Evolutionary conservation across 1,284 basidiomycete species (phyloP).

Genomic region (Omphalotus olearius): DNA sequence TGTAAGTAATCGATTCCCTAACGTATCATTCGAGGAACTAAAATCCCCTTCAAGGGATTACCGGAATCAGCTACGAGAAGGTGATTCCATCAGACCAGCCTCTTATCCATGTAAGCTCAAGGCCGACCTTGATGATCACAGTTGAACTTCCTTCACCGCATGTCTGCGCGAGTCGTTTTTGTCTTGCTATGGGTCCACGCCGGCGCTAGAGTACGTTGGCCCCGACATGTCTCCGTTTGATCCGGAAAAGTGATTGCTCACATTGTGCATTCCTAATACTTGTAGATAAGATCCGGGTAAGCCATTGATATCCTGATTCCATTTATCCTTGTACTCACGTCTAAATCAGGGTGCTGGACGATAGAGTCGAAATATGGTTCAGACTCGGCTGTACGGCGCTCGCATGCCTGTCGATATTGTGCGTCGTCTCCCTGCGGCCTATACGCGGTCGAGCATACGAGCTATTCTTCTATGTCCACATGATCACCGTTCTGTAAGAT

Average conservation of each 20-base stretch:
- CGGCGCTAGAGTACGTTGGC: slow-evolving; percentile 37
- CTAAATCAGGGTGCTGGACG: slow-evolving; percentile 10
- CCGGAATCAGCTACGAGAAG: slow-evolving; percentile 59
- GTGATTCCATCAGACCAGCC: slow-evolving; percentile 22
- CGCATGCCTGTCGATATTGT: slow-evolving; percentile 32
- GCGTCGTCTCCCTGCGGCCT: slow-evolving; percentile 37
- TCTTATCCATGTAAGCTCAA: background rate
- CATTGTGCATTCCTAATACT: background rate
- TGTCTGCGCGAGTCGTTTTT: slow-evolving; percentile 43
- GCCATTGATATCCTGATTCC: background rate
- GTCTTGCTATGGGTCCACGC: slow-evolving; percentile 50
- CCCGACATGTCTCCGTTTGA: background rate
- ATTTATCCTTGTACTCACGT: background rate
- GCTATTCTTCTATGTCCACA: slow-evolving; percentile 40
- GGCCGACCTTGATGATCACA: slow-evolving; percentile 16
- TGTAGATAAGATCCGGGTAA: slow-evolving; percentile 8
- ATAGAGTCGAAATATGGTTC: slow-evolving; percentile 28
- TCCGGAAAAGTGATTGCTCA: background rate
- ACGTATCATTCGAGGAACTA: background rate
- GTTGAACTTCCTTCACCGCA: slow-evolving; percentile 51
- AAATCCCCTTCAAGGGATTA: slow-evolving; percentile 37
- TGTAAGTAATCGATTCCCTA: slow-evolving; percentile 31
- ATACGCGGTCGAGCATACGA: slow-evolving; percentile 44
- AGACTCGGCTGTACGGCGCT: slow-evolving; percentile 35
- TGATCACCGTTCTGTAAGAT: slow-evolving; percentile 36